phyloP scores from a whole-genome alignment of 2,329 filamentous ascomycete species.

The Apiospora hydei region DNA sequence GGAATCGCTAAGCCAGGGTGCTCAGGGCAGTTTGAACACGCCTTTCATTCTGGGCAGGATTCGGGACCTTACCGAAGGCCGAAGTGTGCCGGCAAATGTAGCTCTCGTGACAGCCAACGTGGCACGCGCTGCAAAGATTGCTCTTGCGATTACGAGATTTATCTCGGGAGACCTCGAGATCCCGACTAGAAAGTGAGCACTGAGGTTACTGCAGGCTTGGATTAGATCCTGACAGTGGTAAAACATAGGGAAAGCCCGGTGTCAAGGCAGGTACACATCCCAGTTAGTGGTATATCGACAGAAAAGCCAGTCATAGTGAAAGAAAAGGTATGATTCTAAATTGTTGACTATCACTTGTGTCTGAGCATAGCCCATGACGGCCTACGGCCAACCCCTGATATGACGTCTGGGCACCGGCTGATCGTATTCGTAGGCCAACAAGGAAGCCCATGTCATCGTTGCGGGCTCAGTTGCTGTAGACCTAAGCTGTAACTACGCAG shows the following conservation, averaged over 20 bases:
- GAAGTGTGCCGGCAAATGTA: slow-evolving; percentile 77
- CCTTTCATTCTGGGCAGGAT: slow-evolving; percentile 84
- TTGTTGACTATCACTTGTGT: neutral
- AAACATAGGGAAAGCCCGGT: slow-evolving; percentile 6
- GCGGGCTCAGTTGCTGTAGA: slow-evolving; percentile 92
- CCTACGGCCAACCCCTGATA: neutral
- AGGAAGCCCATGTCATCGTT: slow-evolving; percentile 72
- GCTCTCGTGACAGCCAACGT: slow-evolving; percentile 65
- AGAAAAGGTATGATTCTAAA: slow-evolving; percentile 14
- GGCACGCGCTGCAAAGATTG: slow-evolving; percentile 60
- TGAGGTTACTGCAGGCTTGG: slow-evolving; percentile 2
- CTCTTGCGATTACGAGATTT: slow-evolving; percentile 59
- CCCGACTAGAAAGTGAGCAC: slow-evolving; percentile 40
- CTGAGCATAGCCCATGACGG: neutral
- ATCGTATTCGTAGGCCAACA: slow-evolving; percentile 8
- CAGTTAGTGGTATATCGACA: neutral
- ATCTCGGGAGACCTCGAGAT: slow-evolving; percentile 40
- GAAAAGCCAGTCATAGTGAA: slow-evolving; percentile 5
- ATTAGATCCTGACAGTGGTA: slow-evolving; percentile 10
- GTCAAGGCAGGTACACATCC: neutral
- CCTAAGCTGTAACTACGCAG: slow-evolving; percentile 78
- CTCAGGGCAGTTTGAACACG: slow-evolving; percentile 79
- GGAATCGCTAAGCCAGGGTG: slow-evolving; percentile 70
- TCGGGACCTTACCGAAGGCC: slow-evolving; percentile 76
- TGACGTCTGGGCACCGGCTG: neutral